Evolutionary conservation across 176 grass and related monocot genomes (phyloP), one percentile per base, ranked within the genome.

Genomic region (Oryza rufipogon): DNA sequence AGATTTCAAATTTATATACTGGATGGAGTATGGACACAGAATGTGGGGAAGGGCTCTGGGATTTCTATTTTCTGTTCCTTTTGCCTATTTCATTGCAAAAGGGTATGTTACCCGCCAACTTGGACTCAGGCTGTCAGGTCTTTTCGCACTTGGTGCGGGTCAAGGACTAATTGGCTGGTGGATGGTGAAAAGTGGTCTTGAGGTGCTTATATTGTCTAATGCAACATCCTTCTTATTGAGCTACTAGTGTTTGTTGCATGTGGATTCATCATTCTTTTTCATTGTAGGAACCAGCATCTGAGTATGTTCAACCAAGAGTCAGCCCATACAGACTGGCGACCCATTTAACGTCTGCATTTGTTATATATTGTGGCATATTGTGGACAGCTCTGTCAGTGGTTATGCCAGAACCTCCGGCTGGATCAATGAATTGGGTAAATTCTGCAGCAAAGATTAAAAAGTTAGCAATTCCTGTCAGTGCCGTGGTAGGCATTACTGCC

Each of bases 151-250:
- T 87, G 96, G 96, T 81, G 93, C 80, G 68, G 91, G 83, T 2
- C 96, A 94, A 86, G 96, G 96, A 51, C 71, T 98, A 12, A 89
- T 98, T 78, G 96, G 96, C 28, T 98, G 96, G 96, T 98, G 96
- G 96, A 98, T 98, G 96, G 96, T 98, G 54, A 98, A 95, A 91
- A 98, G 96, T 81, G 96, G 93, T 77, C 91, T 98, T 79, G 89
- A 98, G 93, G 96, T 98, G 92, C 15, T 63, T 63, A 23, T 63
- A 23, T 63, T 23, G n/a, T 63, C 3, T 65, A 91, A 6, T 52
- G 80, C 10, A 63, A 73, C 23, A 19, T 19, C 39, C 28, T 84
- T 79, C 52, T 77, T 66, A 16, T 84, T 41, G 13, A 69, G 69
- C 51, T 81, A 73, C 15, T 78, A 45, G 25, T 2, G 33, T 92